phyloP scores from a whole-genome alignment of 768 basidiomycete species.

The Leccinum aurantiacum region DNA sequence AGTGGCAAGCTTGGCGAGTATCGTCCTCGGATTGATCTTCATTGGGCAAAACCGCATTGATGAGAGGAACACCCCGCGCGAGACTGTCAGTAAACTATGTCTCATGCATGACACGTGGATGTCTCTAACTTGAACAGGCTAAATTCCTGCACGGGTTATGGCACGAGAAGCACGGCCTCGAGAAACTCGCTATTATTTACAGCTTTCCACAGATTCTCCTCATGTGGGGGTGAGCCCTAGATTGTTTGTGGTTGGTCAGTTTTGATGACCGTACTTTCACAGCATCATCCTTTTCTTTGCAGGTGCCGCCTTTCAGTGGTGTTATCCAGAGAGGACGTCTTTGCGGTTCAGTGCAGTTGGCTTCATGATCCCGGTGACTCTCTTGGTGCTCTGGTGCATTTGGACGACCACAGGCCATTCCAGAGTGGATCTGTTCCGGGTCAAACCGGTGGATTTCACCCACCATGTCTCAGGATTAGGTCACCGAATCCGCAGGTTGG shows the following conservation, averaged over 20 bases:
- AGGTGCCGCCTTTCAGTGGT: slow-evolving; percentile 30
- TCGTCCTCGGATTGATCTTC: slow-evolving; percentile 44
- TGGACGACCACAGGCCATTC: slow-evolving; percentile 24
- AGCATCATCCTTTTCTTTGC: slow-evolving; percentile 32
- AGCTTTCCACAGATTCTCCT: slow-evolving; percentile 56
- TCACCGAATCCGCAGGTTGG: neutral
- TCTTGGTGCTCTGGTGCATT: slow-evolving; percentile 47
- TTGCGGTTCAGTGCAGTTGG: slow-evolving; percentile 31
- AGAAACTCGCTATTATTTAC: slow-evolving; percentile 52
- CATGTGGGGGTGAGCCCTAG: slow-evolving; percentile 54
- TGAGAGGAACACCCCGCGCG: slow-evolving; percentile 24
- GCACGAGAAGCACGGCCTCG: slow-evolving; percentile 40
- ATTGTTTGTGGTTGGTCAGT: neutral
- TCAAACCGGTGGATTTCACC: neutral
- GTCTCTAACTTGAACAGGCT: slow-evolving; percentile 5
- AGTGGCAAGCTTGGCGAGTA: slow-evolving; percentile 40
- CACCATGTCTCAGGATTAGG: neutral
- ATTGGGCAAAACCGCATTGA: slow-evolving; percentile 41
- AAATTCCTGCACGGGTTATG: slow-evolving; percentile 18
- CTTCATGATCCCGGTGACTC: slow-evolving; percentile 27
- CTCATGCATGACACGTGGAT: neutral
- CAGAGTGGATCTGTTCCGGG: neutral
- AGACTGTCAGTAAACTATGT: neutral
- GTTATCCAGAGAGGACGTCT: neutral
- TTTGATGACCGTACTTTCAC: neutral